Base-by-base conservation (phyloP, 495 filamentous ascomycete genomes). In the Penicillium bialowiezense region DNA sequence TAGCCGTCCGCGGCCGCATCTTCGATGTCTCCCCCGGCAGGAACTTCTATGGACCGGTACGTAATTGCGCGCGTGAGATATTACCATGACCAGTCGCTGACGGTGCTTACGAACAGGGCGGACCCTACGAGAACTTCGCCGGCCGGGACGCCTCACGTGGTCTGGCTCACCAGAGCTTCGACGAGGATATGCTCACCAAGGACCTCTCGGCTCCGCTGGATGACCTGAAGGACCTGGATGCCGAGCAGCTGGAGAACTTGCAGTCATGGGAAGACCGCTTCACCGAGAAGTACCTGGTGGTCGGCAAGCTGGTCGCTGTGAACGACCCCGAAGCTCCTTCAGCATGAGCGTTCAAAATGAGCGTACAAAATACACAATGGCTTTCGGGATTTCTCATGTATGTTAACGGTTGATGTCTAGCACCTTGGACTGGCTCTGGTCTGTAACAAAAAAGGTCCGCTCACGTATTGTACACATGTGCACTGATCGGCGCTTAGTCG, bases 151-250 rank as follows among this genome's bases (percentile, higher is more conserved):
- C 93, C n/a, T 89, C 81, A 46, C 79, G 93, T 38, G 93, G 93
- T 8, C 71, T 98, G 52, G 95, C 93, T 3, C 88, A 79, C 69
- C 88, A 90, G 54, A 95, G 90, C 71, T 97, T 98, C 65, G 95
- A 97, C 61, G 86, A 90, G 74, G 86, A 90, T 4, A 96, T 97
- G 93, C 71, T 97, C 73, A 97, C 93, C 29, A 86, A 95, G 73
- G 88, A 96, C 65, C 68, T 97, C 43, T 80, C 91, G 35, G 90
- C 82, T 3, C 91, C 91, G 19, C 70, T 98, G 49, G 95, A 98
- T 68, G 84, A 77, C 38, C 76, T 97, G 19, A 75, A 81, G 44
- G 90, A 86, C 40, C 70, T 98, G 39, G 82, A 79, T 12, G 69
- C 62, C 0, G 91, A 95, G 23, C 84, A 97, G 76, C 74, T 86